Percentiles rank a stretch among this genome's conserved stretches.
These are phyloP conservation scores for Diplodia mutila DNA, from an alignment of 2,329 filamentous ascomycete genomes.

Conservation along the genomic window DNA sequence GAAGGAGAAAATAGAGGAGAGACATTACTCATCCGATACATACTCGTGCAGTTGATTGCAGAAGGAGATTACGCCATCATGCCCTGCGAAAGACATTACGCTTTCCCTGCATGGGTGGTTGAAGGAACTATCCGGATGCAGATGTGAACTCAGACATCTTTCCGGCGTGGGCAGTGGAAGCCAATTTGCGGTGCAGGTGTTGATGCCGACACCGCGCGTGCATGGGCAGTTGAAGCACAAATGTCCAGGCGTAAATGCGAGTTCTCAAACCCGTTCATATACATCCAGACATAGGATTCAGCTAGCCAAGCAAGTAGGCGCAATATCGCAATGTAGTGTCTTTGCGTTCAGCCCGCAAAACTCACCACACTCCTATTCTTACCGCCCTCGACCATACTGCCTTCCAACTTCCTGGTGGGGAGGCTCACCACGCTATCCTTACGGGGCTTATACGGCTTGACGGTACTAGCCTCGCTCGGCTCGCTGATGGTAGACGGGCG, in stretches of 20 bases:
- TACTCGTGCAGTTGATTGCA: background rate
- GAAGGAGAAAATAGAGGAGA: background rate
- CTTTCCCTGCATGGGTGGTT: background rate
- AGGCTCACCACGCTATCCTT: slow-evolving; percentile 25
- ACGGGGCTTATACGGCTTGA: slow-evolving; percentile 33
- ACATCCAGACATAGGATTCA: no score
- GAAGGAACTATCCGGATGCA: background rate
- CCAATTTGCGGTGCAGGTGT: background rate
- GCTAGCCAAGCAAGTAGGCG: no score
- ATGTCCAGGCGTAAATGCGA: no score
- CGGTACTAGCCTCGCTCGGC: slow-evolving; percentile 41
- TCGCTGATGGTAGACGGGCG: slow-evolving; percentile 36
- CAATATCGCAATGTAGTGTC: background rate
- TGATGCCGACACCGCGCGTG: no score
- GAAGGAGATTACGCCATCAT: background rate
- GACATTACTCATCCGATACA: background rate
- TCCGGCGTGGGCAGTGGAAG: background rate
- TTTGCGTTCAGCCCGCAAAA: slow-evolving; percentile 14
- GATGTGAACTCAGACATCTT: background rate
- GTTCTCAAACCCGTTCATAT: no score
- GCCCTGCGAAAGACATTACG: background rate
- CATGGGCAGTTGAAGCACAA: no score
- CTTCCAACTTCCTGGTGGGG: slow-evolving; percentile 16
- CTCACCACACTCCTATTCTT: slow-evolving; percentile 18
- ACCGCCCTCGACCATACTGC: background rate